phyloP scores from a whole-genome alignment of 2,329 filamentous ascomycete species.

The Didymella glomerata region DNA sequence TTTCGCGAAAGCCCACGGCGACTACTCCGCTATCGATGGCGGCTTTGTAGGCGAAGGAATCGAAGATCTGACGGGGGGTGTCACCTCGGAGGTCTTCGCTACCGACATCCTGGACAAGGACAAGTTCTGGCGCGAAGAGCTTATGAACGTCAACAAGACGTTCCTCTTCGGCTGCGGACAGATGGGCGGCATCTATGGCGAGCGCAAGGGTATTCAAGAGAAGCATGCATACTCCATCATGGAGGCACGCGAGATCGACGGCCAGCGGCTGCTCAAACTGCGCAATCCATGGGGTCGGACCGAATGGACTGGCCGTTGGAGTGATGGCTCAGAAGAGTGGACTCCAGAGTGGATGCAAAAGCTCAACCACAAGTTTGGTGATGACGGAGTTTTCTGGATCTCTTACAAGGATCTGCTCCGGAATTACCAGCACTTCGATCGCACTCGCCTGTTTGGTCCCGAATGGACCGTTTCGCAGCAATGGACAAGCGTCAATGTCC shows the following conservation, averaged over 20 bases:
- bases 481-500: constrained; percentile 68
- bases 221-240: constrained; percentile 67
- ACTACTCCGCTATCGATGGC: constrained; percentile 77
- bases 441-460: constrained; percentile 66
- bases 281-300: constrained; percentile 83
- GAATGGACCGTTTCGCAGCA: constrained; percentile 69
- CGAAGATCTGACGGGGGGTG: constrained; percentile 70
- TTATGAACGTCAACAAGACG: constrained; percentile 80
- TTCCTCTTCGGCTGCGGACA: constrained; percentile 80
- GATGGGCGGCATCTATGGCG: constrained; percentile 68
- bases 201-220: constrained; percentile 57
- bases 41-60: constrained; percentile 73
- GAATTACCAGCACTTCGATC: constrained; percentile 67
- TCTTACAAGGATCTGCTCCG: constrained; percentile 66
- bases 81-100: constrained; percentile 73
- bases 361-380: constrained; percentile 76
- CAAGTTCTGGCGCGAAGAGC: constrained; percentile 82
- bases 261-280: constrained; percentile 57
- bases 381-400: constrained; percentile 75
- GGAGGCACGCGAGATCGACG: constrained; percentile 68
- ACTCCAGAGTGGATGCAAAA: constrained; percentile 79
- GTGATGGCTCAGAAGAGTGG: constrained; percentile 85
- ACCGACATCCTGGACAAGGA: constrained; percentile 80
- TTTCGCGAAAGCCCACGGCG: constrained; percentile 84
- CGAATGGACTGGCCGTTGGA: constrained; percentile 85